A percentile compares a stretch with the other conserved stretches of the same genome.
phyloP scores from a whole-genome alignment of 2,329 filamentous ascomycete species.

The Plenodomus tracheiphilus region DNA sequence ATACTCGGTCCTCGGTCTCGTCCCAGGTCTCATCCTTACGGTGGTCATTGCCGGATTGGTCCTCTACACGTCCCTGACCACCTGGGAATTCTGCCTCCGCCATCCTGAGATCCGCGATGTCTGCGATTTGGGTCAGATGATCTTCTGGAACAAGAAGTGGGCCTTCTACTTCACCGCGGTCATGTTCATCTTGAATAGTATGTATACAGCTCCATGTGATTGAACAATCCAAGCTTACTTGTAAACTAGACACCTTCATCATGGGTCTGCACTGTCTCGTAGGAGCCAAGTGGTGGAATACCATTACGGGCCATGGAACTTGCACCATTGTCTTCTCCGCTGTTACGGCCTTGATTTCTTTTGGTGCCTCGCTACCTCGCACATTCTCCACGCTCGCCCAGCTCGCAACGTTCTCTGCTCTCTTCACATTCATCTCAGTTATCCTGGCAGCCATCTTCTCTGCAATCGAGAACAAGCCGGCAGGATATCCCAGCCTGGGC shows the following conservation, averaged over 20 bases:
- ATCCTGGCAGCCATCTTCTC: constrained; percentile 82
- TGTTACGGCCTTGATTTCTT: constrained; percentile 74
- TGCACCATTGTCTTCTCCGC: constrained; percentile 82
- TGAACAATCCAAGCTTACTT: background rate
- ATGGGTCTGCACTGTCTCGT: constrained; percentile 78
- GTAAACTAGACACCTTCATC: constrained; percentile 17
- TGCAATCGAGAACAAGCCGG: constrained; percentile 73
- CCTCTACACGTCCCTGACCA: constrained; percentile 75
- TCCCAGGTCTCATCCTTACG: constrained; percentile 84
- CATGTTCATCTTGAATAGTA: constrained; percentile 95
- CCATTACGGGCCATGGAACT: constrained; percentile 71
- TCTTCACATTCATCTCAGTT: constrained; percentile 90
- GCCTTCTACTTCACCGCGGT: constrained; percentile 69
- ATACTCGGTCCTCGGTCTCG: constrained; percentile 82
- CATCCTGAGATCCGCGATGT: constrained; percentile 92
- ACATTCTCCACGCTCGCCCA: constrained; percentile 82
- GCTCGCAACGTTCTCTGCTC: constrained; percentile 75
- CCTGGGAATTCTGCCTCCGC: constrained; percentile 82
- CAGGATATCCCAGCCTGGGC: constrained; percentile 61
- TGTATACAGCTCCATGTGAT: constrained; percentile 57
- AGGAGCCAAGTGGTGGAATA: constrained; percentile 86
- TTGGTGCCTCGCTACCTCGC: constrained; percentile 77
- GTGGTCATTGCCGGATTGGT: constrained; percentile 76
- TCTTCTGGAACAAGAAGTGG: constrained; percentile 84
- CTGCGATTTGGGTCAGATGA: constrained; percentile 92